phyloP scores from a whole-genome alignment of 495 filamentous ascomycete genomes.

The Neurospora sp. region DNA sequence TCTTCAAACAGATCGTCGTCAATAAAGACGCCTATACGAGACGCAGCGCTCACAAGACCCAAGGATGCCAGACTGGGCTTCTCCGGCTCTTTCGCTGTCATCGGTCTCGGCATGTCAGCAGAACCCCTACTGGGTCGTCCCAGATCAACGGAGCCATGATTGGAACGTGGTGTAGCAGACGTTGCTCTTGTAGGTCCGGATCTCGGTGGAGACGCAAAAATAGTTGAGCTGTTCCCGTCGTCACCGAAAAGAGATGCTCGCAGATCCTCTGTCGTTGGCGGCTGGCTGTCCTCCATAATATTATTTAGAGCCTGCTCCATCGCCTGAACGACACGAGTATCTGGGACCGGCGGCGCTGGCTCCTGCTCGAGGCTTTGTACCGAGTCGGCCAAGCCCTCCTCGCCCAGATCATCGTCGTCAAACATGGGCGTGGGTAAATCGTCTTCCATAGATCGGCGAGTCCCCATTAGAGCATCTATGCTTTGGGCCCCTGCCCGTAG shows the following conservation, averaged over 20 bases:
- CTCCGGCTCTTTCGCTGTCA: constrained; percentile 41
- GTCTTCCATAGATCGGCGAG: constrained; percentile 17
- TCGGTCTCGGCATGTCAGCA: constrained; percentile 36
- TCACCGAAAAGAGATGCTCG: constrained; percentile 47
- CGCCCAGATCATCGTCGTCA: constrained; percentile 45
- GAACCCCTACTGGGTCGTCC: constrained; percentile 40
- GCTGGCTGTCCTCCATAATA: constrained; percentile 68
- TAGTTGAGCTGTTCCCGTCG: constrained; percentile 35
- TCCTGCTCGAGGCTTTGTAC: constrained; percentile 44
- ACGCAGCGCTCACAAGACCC: constrained; percentile 73
- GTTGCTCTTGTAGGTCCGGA: constrained; percentile 26
- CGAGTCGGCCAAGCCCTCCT: constrained; percentile 43
- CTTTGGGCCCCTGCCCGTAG: constrained; percentile 12
- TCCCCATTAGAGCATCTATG: neutral
- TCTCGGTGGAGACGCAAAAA: constrained; percentile 34
- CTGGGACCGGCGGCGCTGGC: constrained; percentile 29
- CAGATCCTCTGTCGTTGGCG: constrained; percentile 53
- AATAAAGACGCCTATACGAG: constrained; percentile 76
- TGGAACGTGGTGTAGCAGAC: constrained; percentile 16
- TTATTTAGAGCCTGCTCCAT: constrained; percentile 93
- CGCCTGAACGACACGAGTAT: constrained; percentile 66
- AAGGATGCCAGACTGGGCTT: constrained; percentile 85
- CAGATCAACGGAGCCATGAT: constrained; percentile 49
- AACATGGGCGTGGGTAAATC: constrained; percentile 34
- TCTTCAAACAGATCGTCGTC: constrained; percentile 91